These are phyloP conservation scores for Verticillium isaacii DNA, from an alignment of 2,329 filamentous ascomycete species.

Conservation along the genomic window DNA sequence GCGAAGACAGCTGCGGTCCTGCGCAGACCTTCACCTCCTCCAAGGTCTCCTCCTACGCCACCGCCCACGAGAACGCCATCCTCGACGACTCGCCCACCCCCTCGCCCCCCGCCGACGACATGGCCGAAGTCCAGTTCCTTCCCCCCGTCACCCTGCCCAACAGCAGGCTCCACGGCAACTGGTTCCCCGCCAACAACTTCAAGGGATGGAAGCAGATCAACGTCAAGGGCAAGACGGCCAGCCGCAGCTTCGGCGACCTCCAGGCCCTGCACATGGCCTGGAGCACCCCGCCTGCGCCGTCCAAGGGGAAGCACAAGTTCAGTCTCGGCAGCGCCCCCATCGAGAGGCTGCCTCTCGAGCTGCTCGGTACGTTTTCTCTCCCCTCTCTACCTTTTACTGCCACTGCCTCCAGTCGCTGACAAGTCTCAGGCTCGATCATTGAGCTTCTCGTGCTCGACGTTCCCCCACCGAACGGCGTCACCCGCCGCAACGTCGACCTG, in stretches of 20 bases:
- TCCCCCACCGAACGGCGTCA: slow-evolving; percentile 66
- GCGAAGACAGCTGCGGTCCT: slow-evolving; percentile 54
- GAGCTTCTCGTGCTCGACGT: slow-evolving; percentile 70
- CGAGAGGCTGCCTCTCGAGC: slow-evolving; percentile 65
- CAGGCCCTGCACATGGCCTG: slow-evolving; percentile 51
- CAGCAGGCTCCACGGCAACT: slow-evolving; percentile 53
- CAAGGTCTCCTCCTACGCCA: slow-evolving; percentile 56
- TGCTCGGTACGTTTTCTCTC: slow-evolving; percentile 55
- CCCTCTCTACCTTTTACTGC: slow-evolving; percentile 3
- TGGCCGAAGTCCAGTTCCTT: slow-evolving; percentile 41
- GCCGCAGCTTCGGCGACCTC: slow-evolving; percentile 58
- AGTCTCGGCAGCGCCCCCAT: slow-evolving; percentile 50
- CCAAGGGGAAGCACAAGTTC: slow-evolving; percentile 27
- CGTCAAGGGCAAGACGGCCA: slow-evolving; percentile 53
- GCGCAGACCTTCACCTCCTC: slow-evolving; percentile 60
- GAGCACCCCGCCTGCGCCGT: slow-evolving; percentile 33
- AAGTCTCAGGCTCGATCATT: slow-evolving; percentile 61
- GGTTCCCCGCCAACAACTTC: slow-evolving; percentile 54
- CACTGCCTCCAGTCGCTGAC: slow-evolving; percentile 8
- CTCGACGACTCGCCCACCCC: slow-evolving; percentile 39
- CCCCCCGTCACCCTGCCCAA: slow-evolving; percentile 50
- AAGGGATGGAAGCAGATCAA: slow-evolving; percentile 60
- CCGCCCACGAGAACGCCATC: slow-evolving; percentile 42
- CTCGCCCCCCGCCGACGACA: slow-evolving; percentile 24
- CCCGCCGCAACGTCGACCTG: slow-evolving; percentile 72